Base-by-base conservation (phyloP, 768 basidiomycete genomes). In the Leccinum olivaceopallidum region DNA sequence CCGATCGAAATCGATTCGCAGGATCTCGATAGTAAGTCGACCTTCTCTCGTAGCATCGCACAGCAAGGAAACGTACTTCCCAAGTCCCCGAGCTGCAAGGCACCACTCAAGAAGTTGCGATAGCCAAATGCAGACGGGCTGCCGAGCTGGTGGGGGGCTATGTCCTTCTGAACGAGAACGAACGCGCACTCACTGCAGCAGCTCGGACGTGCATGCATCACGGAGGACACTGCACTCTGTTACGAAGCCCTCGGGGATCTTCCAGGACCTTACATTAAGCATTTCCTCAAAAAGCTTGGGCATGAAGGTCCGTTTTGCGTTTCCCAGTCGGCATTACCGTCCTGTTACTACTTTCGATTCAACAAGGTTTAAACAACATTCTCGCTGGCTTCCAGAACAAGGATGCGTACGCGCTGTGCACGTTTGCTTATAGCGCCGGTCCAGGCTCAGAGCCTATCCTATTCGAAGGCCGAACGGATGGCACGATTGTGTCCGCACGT, bases 211-310 rank as follows among this genome's bases (percentile, higher is more conserved):
- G 80, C 86, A 8, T 85, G 84, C 64, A 85, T 86, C 67, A 94
- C 92, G 0, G 94, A 99, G 77, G 97, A 99, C 72, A 99, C 97
- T 0, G 94, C 97, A 0, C 83, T 99, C 6, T 92, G 89, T 65
- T 98, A 93, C 69, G 85, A 87, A 61, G 95, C 97, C 0, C 78
- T 98, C 18, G 84, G 88, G 20, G 96, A 94, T 0, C 83, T 99
- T 4, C 97, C 97, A 2, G 97, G 97, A 0, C 96, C 96, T 0
- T 99, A 96, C 76, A 95, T 99, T 80, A 99, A 99, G 69, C 81
- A 92, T 64, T 99, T 99, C 74, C 77, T 98, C 74, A 80, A 81
- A 49, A 82, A 81, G 26, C 74, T 98, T 6, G 96, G 96, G 2
- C 92, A 94, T 71, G 87, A 92, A 63, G 96, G 96, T 78, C 58